Evolutionary conservation across 768 basidiomycete species (phyloP).

Genomic region (Lactarius quietus): DNA sequence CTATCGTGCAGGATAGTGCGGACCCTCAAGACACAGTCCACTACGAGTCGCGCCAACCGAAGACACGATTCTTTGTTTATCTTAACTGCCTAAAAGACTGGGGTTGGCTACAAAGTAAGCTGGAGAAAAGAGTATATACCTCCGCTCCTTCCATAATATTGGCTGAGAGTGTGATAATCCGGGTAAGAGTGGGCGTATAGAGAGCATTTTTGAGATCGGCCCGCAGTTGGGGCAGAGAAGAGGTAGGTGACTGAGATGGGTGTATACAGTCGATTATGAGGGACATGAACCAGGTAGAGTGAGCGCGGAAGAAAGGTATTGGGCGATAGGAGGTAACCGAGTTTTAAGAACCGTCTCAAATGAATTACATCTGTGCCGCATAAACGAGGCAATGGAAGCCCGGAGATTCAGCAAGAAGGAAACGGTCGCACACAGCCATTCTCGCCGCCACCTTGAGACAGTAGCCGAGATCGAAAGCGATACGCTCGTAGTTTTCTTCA

Average conservation of each 20-base stretch:
- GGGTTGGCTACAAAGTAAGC: neutral
- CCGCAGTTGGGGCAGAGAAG: neutral
- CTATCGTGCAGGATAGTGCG: conserved; percentile 1
- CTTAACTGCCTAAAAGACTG: neutral
- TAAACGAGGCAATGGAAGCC: neutral
- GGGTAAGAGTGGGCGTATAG: neutral
- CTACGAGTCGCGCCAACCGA: neutral
- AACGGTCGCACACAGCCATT: neutral
- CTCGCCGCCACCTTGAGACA: neutral
- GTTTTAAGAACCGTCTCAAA: neutral
- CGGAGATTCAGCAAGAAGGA: neutral
- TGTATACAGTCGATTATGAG: neutral
- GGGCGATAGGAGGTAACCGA: neutral
- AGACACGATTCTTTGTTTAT: neutral
- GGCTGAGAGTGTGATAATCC: neutral
- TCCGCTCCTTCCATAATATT: neutral
- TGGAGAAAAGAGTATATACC: neutral
- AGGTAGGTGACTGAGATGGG: neutral
- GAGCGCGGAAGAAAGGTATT: neutral
- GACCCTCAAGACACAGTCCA: neutral
- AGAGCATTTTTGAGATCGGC: neutral
- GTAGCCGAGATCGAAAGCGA: neutral
- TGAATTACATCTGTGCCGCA: neutral
- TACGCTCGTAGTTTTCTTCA: neutral
- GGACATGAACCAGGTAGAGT: neutral